Base-by-base conservation (phyloP, 768 basidiomycete species). In the Hygrophoropsis aurantiaca region DNA sequence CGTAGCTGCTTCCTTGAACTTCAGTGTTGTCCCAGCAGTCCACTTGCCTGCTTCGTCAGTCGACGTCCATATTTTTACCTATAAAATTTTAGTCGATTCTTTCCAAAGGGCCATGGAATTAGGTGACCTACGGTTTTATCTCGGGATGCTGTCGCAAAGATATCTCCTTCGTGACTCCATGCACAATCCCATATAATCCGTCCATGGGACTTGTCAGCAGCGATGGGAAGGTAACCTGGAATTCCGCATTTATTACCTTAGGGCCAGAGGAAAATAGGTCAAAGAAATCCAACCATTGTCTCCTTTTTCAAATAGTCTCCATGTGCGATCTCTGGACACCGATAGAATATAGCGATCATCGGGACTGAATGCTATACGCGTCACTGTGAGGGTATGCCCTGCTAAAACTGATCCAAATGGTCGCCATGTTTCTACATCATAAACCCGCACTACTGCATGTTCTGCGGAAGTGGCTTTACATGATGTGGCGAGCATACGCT, bases 101-200 rank as follows among this genome's bases (percentile, higher is more conserved):
- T 13, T 16, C 3, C 6, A 16, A 36, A 11, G 33, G 9, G 36
- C 6, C 9, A 19, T n/a, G 0, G 19, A 32, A 20, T 40, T n/a
- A 25, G 3, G 2, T 19, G 15, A 54, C 79, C 46, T 54, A 91
- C 94, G 11, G 90, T 91, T 71, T 95, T 98, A 67, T 99, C 97
- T 35, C 97, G 80, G 3, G 94, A 94, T 1, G 90, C 94, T 2
- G 97, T 98, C 10, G 84, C 94, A 59, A 99, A 99, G 13, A 86
- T 58, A 55, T 84, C 78, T 6, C 84, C 82, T 54, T 90, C 85
- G 1, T 69, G 59, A 1, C 87, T 76, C 93, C 94, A 99, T 11
- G 84, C 81, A 58, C 89, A 90, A 62, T 98, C 97, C 93, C 97
- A 94, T 27, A 99, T 87, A 58, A 99, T 97, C 32, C 97, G 80